Conservation (phyloP, 352 stramenopile genomes). For the Thalassiosira hispida region DNA sequence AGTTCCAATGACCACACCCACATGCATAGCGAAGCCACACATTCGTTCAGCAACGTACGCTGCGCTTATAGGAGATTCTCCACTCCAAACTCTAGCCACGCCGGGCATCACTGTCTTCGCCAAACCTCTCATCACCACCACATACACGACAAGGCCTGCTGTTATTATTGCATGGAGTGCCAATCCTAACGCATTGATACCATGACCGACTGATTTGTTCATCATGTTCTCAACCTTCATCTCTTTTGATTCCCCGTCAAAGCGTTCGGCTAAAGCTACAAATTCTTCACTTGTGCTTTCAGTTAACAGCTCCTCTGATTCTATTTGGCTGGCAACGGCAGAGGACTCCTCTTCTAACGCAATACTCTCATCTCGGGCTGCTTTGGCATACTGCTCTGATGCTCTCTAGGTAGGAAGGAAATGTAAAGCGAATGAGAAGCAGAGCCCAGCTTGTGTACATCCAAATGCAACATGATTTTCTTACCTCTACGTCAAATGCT, state of each 20-base stretch:
- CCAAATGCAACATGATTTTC: background rate
- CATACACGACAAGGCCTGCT: slow-evolving; percentile 26
- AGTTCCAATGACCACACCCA: slow-evolving; percentile 5
- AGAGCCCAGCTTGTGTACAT: background rate
- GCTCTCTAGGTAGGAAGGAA: slow-evolving; percentile 12
- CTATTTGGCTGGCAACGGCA: slow-evolving; percentile 12
- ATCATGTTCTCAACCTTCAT: slow-evolving; percentile 19
- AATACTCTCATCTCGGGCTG: slow-evolving; percentile 35
- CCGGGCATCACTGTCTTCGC: slow-evolving; percentile 12
- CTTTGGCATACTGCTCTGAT: slow-evolving; percentile 10
- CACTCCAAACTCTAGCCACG: slow-evolving; percentile 11
- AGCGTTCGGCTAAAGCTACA: slow-evolving; percentile 16
- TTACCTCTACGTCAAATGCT: slow-evolving; percentile 27
- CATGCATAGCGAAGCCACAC: slow-evolving; percentile 20
- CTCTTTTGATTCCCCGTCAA: slow-evolving; percentile 23
- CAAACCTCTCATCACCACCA: slow-evolving; percentile 22
- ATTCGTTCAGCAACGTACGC: background rate
- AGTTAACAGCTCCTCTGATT: slow-evolving; percentile 26
- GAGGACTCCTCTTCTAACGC: slow-evolving; percentile 21
- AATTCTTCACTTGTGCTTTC: slow-evolving; percentile 45
- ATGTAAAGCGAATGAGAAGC: background rate
- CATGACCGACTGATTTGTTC: slow-evolving; percentile 29
- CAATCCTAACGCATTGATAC: slow-evolving; percentile 18
- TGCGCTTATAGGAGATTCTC: slow-evolving; percentile 9
- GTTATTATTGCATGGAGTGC: slow-evolving; percentile 25